Evolutionary conservation across 1,284 basidiomycete genomes (phyloP).

Genomic region (Macrocystidia cucumis): DNA sequence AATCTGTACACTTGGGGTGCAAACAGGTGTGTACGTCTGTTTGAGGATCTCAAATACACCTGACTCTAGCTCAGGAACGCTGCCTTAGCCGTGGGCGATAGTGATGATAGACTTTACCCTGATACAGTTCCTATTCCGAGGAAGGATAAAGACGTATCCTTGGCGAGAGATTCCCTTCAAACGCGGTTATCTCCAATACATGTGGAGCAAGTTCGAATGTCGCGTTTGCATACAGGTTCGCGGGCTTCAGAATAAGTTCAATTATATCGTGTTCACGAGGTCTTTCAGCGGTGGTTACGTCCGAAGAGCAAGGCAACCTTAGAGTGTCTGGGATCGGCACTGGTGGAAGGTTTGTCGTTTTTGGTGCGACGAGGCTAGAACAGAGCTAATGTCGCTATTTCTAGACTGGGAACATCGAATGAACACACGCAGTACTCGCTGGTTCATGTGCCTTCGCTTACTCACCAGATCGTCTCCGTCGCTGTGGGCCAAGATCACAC

Average conservation of each 20-base stretch:
- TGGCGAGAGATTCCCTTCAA: constrained; percentile 18
- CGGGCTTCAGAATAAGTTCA: constrained; percentile 16
- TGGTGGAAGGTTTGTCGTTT: constrained; percentile 55
- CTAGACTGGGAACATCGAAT: constrained; percentile 65
- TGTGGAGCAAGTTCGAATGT: constrained; percentile 71
- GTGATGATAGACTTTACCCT: constrained; percentile 73
- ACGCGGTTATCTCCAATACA: constrained; percentile 47
- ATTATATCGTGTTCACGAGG: constrained; percentile 1
- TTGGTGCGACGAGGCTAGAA: not conserved
- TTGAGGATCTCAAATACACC: not conserved
- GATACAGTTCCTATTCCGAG: constrained; percentile 64
- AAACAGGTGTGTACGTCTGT: constrained; percentile 46
- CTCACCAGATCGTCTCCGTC: constrained; percentile 47
- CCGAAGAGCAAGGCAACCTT: constrained; percentile 68
- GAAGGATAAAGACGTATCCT: constrained; percentile 22
- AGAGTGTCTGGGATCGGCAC: constrained; percentile 84
- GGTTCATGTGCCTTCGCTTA: constrained; percentile 52
- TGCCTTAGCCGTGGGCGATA: constrained; percentile 78
- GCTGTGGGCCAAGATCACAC: constrained; percentile 95
- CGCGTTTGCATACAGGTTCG: constrained; percentile 73
- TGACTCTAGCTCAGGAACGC: constrained; percentile 53
- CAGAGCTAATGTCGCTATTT: not conserved
- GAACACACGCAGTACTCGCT: constrained; percentile 78
- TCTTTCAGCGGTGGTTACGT: constrained; percentile 56
- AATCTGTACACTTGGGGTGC: constrained; percentile 91